Conservation (phyloP, 108 stramenopile genomes). For the Nitzschia inconspicua region DNA sequence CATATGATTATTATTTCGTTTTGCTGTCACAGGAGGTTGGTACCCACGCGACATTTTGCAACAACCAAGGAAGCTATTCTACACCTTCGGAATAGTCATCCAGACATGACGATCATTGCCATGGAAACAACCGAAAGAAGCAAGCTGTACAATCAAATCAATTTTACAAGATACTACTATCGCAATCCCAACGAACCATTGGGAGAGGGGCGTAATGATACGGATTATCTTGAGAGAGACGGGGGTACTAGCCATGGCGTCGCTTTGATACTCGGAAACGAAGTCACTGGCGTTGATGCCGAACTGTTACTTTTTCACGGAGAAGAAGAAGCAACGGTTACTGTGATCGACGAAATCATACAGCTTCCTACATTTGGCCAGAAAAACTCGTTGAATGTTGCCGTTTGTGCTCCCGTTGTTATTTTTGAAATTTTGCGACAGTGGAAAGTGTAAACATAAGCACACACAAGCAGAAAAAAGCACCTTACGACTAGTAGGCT, state of each 20-base stretch:
- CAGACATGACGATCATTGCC: slow-evolving; percentile 43
- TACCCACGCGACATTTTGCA: slow-evolving; percentile 65
- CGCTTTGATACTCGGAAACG: slow-evolving; percentile 81
- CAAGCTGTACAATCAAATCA: slow-evolving; percentile 41
- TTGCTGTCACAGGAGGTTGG: no score
- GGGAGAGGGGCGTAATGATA: no score
- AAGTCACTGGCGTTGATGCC: slow-evolving; percentile 62
- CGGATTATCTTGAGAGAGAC: not conserved
- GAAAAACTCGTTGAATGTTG: slow-evolving; percentile 88
- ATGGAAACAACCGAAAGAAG: slow-evolving; percentile 84
- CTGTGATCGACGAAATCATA: slow-evolving; percentile 51
- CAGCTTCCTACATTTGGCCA: slow-evolving; percentile 85
- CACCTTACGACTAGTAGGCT: no score
- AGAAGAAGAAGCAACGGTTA: not conserved
- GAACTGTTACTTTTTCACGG: not conserved
- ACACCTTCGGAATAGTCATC: slow-evolving; percentile 21
- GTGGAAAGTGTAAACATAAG: slow-evolving; percentile 38
- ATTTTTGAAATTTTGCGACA: slow-evolving; percentile 81
- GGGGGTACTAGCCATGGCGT: slow-evolving; percentile 17
- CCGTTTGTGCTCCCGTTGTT: slow-evolving; percentile 84
- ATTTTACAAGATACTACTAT: slow-evolving; percentile 32
- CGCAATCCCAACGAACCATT: not conserved
- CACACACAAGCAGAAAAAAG: no score
- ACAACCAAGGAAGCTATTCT: slow-evolving; percentile 59
- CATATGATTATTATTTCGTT: no score